Conservation (phyloP, 148 eudicot species). For the Rhododendron simsii region DNA sequence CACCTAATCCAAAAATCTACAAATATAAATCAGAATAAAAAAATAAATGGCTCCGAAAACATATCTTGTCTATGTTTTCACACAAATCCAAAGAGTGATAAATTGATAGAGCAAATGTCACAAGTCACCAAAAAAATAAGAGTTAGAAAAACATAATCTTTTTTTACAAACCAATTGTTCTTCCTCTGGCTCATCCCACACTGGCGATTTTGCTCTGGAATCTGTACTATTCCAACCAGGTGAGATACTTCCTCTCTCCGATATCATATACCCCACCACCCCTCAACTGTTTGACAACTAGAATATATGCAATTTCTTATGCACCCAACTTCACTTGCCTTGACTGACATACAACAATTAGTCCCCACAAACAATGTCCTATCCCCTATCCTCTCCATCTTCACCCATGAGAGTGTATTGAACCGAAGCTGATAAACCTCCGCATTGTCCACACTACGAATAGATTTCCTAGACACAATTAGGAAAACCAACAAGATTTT, state of each 20-base stretch:
- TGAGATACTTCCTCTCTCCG: slow-evolving; percentile 12
- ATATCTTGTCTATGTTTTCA: too few species aligned
- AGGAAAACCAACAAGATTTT: not conserved
- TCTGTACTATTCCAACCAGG: slow-evolving; percentile 3
- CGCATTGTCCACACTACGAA: too few species aligned
- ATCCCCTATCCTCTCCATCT: slow-evolving; percentile 25
- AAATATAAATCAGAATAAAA: too few species aligned
- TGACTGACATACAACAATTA: slow-evolving; percentile 17
- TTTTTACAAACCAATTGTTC: too few species aligned
- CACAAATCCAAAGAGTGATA: too few species aligned
- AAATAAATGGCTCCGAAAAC: too few species aligned
- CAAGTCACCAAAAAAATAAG: too few species aligned
- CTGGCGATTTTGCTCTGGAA: slow-evolving; percentile 9
- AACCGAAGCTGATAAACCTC: too few species aligned
- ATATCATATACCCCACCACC: slow-evolving; percentile 30
- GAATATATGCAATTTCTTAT: slow-evolving; percentile 21
- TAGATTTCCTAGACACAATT: too few species aligned
- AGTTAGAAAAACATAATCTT: too few species aligned
- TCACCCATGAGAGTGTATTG: slow-evolving; percentile 22
- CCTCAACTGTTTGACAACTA: not conserved
- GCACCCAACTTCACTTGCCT: slow-evolving; percentile 22
- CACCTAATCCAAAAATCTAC: too few species aligned
- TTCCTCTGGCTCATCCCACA: slow-evolving; percentile 1
- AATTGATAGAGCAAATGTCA: too few species aligned
- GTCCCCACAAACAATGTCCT: slow-evolving; percentile 17